Conservation (phyloP, 179 eudicot species). For the Silene coronaria region DNA sequence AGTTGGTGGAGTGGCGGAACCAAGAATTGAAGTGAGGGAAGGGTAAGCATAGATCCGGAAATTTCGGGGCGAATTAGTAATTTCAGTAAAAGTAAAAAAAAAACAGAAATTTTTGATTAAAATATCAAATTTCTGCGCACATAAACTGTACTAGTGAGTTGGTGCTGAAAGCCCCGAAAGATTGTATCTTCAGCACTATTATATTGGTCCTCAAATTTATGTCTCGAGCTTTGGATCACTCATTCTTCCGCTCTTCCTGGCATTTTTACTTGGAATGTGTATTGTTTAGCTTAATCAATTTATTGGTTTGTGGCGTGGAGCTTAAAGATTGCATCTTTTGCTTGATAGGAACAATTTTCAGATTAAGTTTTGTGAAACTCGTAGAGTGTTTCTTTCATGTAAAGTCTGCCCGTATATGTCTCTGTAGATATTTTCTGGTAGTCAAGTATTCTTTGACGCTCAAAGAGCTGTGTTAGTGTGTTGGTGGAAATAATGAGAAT, state of each 20-base stretch:
- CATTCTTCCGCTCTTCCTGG: neutral
- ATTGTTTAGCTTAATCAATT: conserved; percentile 6
- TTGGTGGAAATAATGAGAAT: too few species aligned
- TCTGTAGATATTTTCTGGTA: too few species aligned
- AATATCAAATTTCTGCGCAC: neutral
- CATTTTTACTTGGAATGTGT: neutral
- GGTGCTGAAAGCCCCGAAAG: neutral
- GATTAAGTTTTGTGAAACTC: neutral
- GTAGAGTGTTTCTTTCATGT: neutral
- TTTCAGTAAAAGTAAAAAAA: neutral
- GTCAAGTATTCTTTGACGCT: too few species aligned
- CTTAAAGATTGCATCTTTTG: conserved; percentile 12
- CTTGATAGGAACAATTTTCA: neutral
- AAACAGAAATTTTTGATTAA: too few species aligned
- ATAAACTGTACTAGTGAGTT: neutral
- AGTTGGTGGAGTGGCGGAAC: neutral
- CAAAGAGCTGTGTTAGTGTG: too few species aligned
- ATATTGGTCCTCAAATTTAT: too few species aligned
- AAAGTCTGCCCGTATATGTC: too few species aligned
- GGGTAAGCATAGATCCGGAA: neutral
- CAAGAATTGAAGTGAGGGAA: neutral
- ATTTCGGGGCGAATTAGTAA: neutral
- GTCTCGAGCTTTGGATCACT: conserved; percentile 10
- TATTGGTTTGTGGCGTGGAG: neutral
- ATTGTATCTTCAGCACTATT: neutral